phyloP scores from a whole-genome alignment of 73 alveolate genomes.

The Paramecium primaurelia region DNA sequence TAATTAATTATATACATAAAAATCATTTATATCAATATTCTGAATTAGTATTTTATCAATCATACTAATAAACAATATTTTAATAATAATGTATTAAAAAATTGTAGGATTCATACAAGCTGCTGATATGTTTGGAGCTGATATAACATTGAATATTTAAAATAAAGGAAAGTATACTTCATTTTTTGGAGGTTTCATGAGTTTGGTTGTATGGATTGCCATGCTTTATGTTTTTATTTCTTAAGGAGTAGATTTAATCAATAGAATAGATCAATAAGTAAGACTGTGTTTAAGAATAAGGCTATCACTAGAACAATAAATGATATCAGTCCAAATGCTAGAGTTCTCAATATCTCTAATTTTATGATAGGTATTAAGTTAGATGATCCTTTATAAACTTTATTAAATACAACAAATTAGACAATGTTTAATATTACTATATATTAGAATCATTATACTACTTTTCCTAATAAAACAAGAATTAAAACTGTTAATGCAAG shows the following conservation, averaged over 20 bases:
- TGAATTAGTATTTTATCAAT: background rate
- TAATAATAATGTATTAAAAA: background rate
- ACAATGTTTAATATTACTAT: background rate
- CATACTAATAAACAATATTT: background rate
- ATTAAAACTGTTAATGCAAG: background rate
- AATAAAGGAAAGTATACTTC: background rate
- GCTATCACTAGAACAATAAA: background rate
- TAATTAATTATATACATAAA: background rate
- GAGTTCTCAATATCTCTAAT: background rate
- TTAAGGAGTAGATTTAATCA: background rate
- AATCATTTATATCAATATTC: background rate
- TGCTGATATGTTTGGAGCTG: slow-evolving; percentile 20
- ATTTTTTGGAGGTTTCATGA: slow-evolving; percentile 7
- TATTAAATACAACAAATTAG: background rate
- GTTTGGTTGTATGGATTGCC: background rate
- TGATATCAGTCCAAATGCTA: slow-evolving; percentile 22
- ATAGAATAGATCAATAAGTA: background rate
- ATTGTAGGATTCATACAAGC: background rate
- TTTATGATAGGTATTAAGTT: background rate
- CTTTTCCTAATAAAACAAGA: background rate
- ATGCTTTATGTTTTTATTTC: background rate
- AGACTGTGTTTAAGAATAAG: background rate
- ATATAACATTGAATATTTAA: background rate
- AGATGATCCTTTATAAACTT: background rate
- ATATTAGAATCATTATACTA: background rate